Base-by-base conservation (phyloP, 306 rosid species). In the Vicia faba region DNA sequence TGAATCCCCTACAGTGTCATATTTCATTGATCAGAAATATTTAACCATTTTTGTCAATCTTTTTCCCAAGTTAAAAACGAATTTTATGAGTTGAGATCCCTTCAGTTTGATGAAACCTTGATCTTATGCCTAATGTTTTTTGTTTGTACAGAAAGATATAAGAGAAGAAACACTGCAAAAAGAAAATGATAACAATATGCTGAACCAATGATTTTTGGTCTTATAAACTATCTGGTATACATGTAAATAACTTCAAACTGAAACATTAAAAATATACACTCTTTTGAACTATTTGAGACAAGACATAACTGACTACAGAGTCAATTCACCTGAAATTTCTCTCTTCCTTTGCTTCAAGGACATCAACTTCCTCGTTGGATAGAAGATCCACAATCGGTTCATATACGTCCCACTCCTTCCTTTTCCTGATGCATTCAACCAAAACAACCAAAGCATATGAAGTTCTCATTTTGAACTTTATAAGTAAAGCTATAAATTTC, bases 401-500 rank as follows among this genome's bases (percentile, higher is more conserved):
- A 46, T 89, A 90, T 18, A 86, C 83, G 33, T 93, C 95, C 99
- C 97, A 90, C 51, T 93, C 99, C 85, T 93, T 93, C 72, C 97
- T 88, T 87, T 90, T 93, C 91, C 96, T 87, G 91, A 79, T 26
- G 77, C 76, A 85, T 73, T 68, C 74, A 70, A 62, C 45, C 58
- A 72, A 45, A 83, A 66, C 23, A 55, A 11, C 61, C 50, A 49
- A 63, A 76, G 44, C 61, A 19, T 18, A 20, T 78, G 59, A 68
- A 2, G 23, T 46, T 33, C n/a, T 61, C 62, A 70, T 51, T 58
- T 57, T 28, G 23, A 69, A 59, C 29, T 50, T 54, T 5, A 43
- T 38, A 26, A 61, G 18, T 38, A 71, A 20, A 36, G 10, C 23
- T 18, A 72, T 49, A 5, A 8, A 11, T 25, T 25, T 25, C 53